These are phyloP conservation scores for Phylloporus rhodoxanthus DNA, from an alignment of 768 basidiomycete species.

Conservation along the genomic window DNA sequence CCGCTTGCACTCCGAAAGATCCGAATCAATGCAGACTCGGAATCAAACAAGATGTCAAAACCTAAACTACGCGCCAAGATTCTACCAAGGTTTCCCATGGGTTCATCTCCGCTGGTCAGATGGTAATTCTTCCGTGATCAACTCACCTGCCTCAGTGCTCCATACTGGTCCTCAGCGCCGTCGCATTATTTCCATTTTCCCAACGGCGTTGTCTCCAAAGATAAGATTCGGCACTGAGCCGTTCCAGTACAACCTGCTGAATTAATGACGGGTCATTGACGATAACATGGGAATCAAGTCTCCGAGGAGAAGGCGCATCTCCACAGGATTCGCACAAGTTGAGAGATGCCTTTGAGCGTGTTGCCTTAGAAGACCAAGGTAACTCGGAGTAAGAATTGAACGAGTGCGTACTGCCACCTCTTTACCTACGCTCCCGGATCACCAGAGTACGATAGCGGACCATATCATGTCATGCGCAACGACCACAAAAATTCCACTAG, in stretches of 20 bases:
- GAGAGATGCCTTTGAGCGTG: neutral
- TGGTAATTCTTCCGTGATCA: neutral
- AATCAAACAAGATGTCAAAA: neutral
- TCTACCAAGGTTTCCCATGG: too few species aligned
- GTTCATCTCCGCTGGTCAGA: conserved; percentile 2
- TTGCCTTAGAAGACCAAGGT: too few species aligned
- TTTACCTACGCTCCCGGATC: too few species aligned
- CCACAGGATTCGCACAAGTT: neutral
- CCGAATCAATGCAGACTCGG: neutral
- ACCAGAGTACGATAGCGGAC: too few species aligned
- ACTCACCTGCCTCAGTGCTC: neutral
- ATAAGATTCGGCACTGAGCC: neutral
- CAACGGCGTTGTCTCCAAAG: neutral
- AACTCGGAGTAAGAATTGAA: too few species aligned
- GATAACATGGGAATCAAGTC: neutral
- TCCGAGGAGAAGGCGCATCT: neutral
- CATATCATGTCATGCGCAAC: too few species aligned
- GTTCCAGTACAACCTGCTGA: neutral
- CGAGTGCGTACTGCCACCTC: too few species aligned
- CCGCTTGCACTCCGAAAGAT: neutral
- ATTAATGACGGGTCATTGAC: neutral
- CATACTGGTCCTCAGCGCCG: neutral
- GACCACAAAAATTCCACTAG: neutral
- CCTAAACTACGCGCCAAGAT: too few species aligned
- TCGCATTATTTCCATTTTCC: conserved; percentile 1